Conservation (phyloP, 345 rosid species). For the Kernera saxatilis region DNA sequence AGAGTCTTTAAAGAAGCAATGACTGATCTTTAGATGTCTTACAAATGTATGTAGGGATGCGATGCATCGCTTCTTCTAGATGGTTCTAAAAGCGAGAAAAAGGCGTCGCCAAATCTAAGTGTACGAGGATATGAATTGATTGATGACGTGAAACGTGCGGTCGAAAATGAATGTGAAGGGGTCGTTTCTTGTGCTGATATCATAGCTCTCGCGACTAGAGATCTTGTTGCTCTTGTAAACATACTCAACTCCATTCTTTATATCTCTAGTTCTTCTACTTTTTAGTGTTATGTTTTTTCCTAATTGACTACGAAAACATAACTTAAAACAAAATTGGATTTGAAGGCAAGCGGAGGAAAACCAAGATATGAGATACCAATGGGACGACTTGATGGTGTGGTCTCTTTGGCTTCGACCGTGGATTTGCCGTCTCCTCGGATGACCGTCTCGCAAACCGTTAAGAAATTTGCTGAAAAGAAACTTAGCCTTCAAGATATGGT, state of each 20-base stretch:
- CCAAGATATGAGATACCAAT: conserved; percentile 40
- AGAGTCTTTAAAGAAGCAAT: neutral
- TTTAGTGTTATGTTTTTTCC: neutral
- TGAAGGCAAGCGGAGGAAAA: conserved; percentile 34
- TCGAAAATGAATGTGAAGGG: conserved; percentile 34
- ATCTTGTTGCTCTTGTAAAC: conserved; percentile 47
- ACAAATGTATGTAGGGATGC: conserved; percentile 41
- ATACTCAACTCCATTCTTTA: neutral
- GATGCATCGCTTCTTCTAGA: conserved; percentile 57
- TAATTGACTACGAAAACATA: neutral
- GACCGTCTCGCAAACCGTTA: conserved; percentile 1
- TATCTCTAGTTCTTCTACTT: neutral
- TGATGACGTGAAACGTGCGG: conserved; percentile 38
- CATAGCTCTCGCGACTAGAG: conserved; percentile 51
- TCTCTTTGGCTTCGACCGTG: conserved; percentile 29
- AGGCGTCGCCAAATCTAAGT: conserved; percentile 41
- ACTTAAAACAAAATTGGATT: neutral
- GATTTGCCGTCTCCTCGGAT: conserved; percentile 28
- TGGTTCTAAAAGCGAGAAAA: conserved; percentile 36
- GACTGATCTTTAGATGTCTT: neutral
- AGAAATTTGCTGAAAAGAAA: conserved; percentile 30
- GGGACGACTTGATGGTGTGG: conserved; percentile 40
- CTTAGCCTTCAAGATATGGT: conserved; percentile 46
- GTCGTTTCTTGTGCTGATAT: conserved; percentile 55
- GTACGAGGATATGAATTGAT: conserved; percentile 46